Percentiles rank a stretch among this genome's conserved stretches.
These are phyloP conservation scores for Allantophomopsis cytisporea DNA, from an alignment of 2,329 filamentous ascomycete species.

Conservation along the genomic window DNA sequence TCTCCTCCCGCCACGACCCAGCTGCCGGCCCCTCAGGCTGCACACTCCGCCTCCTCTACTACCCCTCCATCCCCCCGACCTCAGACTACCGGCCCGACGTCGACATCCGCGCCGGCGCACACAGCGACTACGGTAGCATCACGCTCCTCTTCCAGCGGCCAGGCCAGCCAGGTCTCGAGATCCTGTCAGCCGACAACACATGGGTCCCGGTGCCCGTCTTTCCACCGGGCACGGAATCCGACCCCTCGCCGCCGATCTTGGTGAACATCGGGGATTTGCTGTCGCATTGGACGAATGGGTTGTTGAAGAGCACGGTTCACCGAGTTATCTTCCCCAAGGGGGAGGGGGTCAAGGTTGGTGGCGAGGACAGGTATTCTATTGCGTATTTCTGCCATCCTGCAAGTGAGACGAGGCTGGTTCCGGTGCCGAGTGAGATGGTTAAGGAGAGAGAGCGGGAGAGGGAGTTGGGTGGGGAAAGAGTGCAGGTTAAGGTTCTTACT, in stretches of 20 bases:
- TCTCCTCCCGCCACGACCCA: slow-evolving; percentile 45
- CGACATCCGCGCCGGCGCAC: slow-evolving; percentile 78
- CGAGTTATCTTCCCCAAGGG: slow-evolving; percentile 60
- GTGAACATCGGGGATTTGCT: slow-evolving; percentile 61
- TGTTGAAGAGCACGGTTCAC: slow-evolving; percentile 81
- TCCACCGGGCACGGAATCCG: slow-evolving; percentile 43
- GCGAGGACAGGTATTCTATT: slow-evolving; percentile 47
- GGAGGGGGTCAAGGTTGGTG: slow-evolving; percentile 29
- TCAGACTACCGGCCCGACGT: slow-evolving; percentile 29
- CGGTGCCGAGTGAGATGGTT: slow-evolving; percentile 48
- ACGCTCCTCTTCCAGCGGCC: slow-evolving; percentile 75
- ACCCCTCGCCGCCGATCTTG: slow-evolving; percentile 53
- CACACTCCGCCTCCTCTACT: slow-evolving; percentile 50
- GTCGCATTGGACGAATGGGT: slow-evolving; percentile 81
- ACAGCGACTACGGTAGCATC: slow-evolving; percentile 65
- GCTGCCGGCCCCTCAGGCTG: slow-evolving; percentile 33
- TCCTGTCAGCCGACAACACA: slow-evolving; percentile 34
- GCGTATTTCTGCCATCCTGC: slow-evolving; percentile 57
- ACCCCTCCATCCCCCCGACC: slow-evolving; percentile 37
- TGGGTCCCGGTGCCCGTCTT: slow-evolving; percentile 57
- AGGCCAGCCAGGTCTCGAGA: slow-evolving; percentile 77
- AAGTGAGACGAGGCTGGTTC: slow-evolving; percentile 33
- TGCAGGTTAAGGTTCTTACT: background rate
- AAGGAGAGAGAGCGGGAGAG: background rate
- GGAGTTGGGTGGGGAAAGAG: background rate